phyloP scores from a whole-genome alignment of 2,329 filamentous ascomycete genomes.

The Sphaerulina musiva region DNA sequence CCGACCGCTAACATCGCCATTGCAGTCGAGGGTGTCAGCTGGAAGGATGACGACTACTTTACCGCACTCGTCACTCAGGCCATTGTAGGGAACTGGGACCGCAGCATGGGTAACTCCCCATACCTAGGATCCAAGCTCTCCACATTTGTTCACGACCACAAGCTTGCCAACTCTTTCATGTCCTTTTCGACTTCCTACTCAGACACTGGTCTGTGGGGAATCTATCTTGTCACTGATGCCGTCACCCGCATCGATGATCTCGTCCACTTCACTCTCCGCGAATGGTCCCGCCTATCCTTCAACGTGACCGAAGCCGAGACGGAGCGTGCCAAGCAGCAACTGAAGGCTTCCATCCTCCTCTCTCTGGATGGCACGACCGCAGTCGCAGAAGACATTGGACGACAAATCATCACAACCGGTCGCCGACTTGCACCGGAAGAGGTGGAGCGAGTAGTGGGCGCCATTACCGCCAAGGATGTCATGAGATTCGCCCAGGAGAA shows the following conservation, averaged over 20 bases:
- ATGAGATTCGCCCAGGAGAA: conserved; percentile 94
- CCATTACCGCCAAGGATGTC: conserved; percentile 89
- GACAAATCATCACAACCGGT: conserved; percentile 96
- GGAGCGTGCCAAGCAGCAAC: conserved; percentile 97
- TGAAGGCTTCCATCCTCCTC: conserved; percentile 96
- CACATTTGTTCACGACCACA: conserved; percentile 86
- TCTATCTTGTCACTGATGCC: conserved; percentile 94
- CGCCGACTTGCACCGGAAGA: conserved; percentile 84
- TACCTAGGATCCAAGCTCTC: conserved; percentile 98
- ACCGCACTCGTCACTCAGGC: conserved; percentile 95
- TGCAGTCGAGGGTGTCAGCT: conserved; percentile 98
- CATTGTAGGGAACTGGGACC: conserved; percentile 99
- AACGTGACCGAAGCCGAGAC: conserved; percentile 84
- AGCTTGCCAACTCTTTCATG: conserved; percentile 99
- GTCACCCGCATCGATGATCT: conserved; percentile 84
- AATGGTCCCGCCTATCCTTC: conserved; percentile 92
- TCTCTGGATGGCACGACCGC: conserved; percentile 96
- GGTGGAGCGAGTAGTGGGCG: conserved; percentile 85
- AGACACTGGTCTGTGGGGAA: conserved; percentile 99
- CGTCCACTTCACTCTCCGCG: conserved; percentile 94
- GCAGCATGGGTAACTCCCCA: conserved; percentile 93
- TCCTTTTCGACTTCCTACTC: conserved; percentile 99
- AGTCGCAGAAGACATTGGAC: conserved; percentile 95
- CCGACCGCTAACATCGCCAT: conserved; percentile 96
- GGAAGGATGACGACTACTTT: conserved; percentile 99